A percentile compares a stretch with the other conserved stretches of the same genome.
Conservation (phyloP, 139 green algal genomes). For the Choricystis sp. region DNA sequence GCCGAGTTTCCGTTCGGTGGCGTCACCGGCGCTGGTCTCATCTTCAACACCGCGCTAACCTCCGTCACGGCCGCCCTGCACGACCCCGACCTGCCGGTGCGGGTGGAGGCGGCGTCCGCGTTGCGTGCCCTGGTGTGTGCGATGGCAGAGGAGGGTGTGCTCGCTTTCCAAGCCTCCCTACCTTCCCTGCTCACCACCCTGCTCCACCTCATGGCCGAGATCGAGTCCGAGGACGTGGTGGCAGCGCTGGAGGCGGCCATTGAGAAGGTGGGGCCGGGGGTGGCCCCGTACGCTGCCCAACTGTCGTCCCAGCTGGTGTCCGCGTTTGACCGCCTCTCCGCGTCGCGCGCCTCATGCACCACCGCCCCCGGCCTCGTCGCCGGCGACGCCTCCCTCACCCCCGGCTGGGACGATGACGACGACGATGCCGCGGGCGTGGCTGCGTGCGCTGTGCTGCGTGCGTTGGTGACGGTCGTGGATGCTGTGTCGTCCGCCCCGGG, state of each 20-base stretch:
- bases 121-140: constrained; percentile 77
- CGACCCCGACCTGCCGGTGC: constrained; percentile 76
- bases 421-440: constrained; percentile 25
- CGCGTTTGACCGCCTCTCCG: not conserved
- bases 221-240: constrained; percentile 85
- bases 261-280: constrained; percentile 83
- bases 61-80: constrained; percentile 30
- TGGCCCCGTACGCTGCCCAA: constrained; percentile 74
- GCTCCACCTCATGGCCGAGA: constrained; percentile 16
- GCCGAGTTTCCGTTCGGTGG: constrained; percentile 61
- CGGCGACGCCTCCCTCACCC: constrained; percentile 4
- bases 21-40: constrained; percentile 21
- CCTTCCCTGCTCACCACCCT: constrained; percentile 48
- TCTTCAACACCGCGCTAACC: constrained; percentile 49
- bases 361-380: not conserved
- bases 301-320: constrained; percentile 55
- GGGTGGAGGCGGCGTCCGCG: constrained; percentile 25
- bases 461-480: constrained; percentile 80
- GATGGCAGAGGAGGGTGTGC: constrained; percentile 55
- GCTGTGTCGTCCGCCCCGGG: constrained; percentile 45
- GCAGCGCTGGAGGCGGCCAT: constrained; percentile 87
- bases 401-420: constrained; percentile 42
- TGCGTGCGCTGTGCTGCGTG: constrained; percentile 71
- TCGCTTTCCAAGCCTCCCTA: constrained; percentile 54
- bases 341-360: too few species aligned